phyloP scores from a whole-genome alignment of 441 rosid species.

The Theobroma grandiflorum region DNA sequence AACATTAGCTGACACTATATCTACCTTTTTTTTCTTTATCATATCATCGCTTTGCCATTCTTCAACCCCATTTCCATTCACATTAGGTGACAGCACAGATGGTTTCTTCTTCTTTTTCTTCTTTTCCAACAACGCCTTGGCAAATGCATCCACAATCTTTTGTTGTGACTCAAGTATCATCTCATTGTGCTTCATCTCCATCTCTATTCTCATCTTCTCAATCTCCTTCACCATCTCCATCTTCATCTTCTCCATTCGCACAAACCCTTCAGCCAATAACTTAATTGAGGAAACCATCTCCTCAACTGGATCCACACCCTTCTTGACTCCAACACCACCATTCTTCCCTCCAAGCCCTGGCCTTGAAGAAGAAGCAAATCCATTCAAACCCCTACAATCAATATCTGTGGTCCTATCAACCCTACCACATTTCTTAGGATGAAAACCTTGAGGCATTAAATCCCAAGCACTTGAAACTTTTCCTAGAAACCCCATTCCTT shows the following conservation, averaged over 20 bases:
- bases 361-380: slow-evolving; percentile 46
- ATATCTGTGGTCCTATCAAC: slow-evolving; percentile 28
- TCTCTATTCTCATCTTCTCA: slow-evolving; percentile 75
- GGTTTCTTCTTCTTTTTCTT: slow-evolving; percentile 48
- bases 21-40: slow-evolving; percentile 17
- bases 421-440: slow-evolving; percentile 29
- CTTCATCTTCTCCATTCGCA: slow-evolving; percentile 77
- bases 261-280: slow-evolving; percentile 60
- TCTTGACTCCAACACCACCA: slow-evolving; percentile 37
- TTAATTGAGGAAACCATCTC: slow-evolving; percentile 70
- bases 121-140: slow-evolving; percentile 51
- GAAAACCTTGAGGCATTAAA: slow-evolving; percentile 26
- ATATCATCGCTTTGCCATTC: slow-evolving; percentile 17
- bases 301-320: slow-evolving; percentile 51
- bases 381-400: slow-evolving; percentile 31
- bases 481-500: slow-evolving; percentile 39
- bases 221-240: slow-evolving; percentile 81
- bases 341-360: slow-evolving; percentile 39
- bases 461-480: slow-evolving; percentile 27
- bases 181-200: slow-evolving; percentile 73
- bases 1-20: slow-evolving; percentile 14
- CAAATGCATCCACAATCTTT: slow-evolving; percentile 59
- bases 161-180: slow-evolving; percentile 77
- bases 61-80: slow-evolving; percentile 31
- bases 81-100: slow-evolving; percentile 23